phyloP scores from a whole-genome alignment of 345 rosid species.

The Salix caprea region DNA sequence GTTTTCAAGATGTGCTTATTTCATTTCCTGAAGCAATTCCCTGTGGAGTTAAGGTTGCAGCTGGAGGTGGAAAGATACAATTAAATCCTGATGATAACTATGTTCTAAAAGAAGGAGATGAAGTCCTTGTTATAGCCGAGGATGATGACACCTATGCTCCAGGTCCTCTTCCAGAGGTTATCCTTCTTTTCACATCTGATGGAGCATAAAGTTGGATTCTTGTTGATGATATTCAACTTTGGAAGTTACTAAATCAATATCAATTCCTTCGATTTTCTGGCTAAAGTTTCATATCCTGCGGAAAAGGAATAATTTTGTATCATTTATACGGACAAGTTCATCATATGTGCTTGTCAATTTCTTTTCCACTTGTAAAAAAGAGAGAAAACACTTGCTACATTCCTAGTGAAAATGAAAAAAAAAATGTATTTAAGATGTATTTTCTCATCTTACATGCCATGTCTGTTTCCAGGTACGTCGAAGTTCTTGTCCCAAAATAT shows the following conservation, averaged over 20 bases:
- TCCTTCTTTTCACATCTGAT: constrained; percentile 21
- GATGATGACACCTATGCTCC: constrained; percentile 93
- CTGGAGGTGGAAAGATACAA: constrained; percentile 64
- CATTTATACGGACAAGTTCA: not conserved
- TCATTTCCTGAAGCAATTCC: constrained; percentile 89
- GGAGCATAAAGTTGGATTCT: constrained; percentile 1
- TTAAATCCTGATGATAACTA: constrained; percentile 76
- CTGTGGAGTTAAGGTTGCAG: constrained; percentile 83
- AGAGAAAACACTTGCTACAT: not conserved
- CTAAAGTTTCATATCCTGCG: not conserved
- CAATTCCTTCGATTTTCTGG: not conserved
- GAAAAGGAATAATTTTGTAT: not conserved
- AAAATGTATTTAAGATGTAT: not conserved
- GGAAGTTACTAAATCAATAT: constrained; percentile 4
- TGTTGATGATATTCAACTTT: not conserved
- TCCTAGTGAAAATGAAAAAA: not conserved
- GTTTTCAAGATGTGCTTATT: constrained; percentile 64
- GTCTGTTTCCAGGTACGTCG: constrained; percentile 43
- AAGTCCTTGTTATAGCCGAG: constrained; percentile 90
- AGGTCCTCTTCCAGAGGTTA: constrained; percentile 73
- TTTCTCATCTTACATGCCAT: constrained; percentile 11
- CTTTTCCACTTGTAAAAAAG: not conserved
- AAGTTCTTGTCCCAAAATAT: constrained; percentile 49
- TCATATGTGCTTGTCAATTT: not conserved
- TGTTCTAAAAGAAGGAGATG: constrained; percentile 72